phyloP scores from a whole-genome alignment of 371 early-diverging fungal genomes.

The Haplosporangium sp. region DNA sequence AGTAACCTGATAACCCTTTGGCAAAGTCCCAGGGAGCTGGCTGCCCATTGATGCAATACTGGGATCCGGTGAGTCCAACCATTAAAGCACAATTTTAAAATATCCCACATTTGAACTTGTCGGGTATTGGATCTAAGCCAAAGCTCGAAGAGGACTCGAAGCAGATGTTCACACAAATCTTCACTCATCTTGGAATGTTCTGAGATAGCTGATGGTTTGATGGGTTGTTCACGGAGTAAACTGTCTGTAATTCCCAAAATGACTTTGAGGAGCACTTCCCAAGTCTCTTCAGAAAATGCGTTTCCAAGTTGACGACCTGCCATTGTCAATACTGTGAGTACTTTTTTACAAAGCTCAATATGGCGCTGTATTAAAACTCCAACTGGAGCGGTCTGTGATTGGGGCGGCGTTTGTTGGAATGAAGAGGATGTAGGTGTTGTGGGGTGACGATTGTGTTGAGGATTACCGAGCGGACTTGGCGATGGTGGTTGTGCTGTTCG shows the following conservation, averaged over 20 bases:
- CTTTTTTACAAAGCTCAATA: conserved; percentile 81
- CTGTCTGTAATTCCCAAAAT: conserved; percentile 79
- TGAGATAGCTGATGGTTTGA: conserved; percentile 29
- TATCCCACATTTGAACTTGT: conserved; percentile 82
- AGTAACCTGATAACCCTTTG: conserved; percentile 70
- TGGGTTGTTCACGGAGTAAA: conserved; percentile 66
- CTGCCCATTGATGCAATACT: conserved; percentile 79
- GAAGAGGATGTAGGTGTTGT: conserved; percentile 23
- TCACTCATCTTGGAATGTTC: conserved; percentile 76
- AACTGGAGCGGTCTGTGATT: conserved; percentile 50
- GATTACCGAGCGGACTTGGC: conserved; percentile 20
- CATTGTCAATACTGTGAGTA: conserved; percentile 71
- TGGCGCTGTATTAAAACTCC: conserved; percentile 65
- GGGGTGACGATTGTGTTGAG: conserved; percentile 39
- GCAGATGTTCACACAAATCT: conserved; percentile 77
- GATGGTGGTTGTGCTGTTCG: conserved; percentile 51
- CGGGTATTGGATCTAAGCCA: conserved; percentile 78
- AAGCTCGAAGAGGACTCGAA: conserved; percentile 78
- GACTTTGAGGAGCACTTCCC: conserved; percentile 82
- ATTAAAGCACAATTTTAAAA: conserved; percentile 70
- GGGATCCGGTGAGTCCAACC: conserved; percentile 81
- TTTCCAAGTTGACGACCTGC: conserved; percentile 71
- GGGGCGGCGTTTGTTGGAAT: background rate
- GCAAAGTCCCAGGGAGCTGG: conserved; percentile 68
- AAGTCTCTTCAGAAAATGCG: conserved; percentile 74